phyloP scores from a whole-genome alignment of 2,329 filamentous ascomycete genomes.

The Botrytis tulipae region DNA sequence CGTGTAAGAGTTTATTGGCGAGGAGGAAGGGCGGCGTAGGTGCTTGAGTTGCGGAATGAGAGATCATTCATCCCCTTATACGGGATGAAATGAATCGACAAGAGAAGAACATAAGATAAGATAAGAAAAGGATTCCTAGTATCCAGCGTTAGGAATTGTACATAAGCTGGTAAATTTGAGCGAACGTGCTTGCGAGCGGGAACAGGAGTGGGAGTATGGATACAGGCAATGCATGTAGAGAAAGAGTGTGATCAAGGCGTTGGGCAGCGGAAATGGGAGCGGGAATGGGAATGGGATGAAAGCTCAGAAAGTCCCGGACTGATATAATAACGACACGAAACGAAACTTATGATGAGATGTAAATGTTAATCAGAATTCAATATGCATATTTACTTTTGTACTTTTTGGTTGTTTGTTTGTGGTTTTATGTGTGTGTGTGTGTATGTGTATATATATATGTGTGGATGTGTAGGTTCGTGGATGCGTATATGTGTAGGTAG shows the following conservation, averaged over 20 bases:
- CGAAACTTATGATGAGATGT: constrained; percentile 9
- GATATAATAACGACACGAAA: constrained; percentile 3
- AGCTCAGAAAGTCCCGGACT: background rate
- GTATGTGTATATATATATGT: too few relatives aligned
- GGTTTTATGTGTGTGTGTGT: background rate
- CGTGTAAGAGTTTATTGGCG: constrained; percentile 81
- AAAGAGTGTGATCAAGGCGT: background rate
- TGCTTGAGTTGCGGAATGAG: background rate
- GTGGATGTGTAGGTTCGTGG: too few relatives aligned
- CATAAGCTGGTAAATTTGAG: constrained; percentile 11
- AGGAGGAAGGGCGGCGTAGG: constrained; percentile 57
- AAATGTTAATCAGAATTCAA: constrained; percentile 5
- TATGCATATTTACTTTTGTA: background rate
- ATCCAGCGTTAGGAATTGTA: constrained; percentile 12
- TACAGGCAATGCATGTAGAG: background rate
- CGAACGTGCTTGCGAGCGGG: background rate
- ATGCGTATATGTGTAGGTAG: too few relatives aligned
- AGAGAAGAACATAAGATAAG: too few relatives aligned
- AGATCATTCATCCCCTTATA: background rate
- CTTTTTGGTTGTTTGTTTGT: too few relatives aligned
- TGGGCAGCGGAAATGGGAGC: background rate
- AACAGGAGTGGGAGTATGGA: background rate
- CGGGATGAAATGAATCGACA: too few relatives aligned
- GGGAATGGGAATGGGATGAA: background rate
- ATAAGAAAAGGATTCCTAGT: background rate